Base-by-base conservation (phyloP, 2,329 filamentous ascomycete species). In the Rhexocercosporidium sp. region DNA sequence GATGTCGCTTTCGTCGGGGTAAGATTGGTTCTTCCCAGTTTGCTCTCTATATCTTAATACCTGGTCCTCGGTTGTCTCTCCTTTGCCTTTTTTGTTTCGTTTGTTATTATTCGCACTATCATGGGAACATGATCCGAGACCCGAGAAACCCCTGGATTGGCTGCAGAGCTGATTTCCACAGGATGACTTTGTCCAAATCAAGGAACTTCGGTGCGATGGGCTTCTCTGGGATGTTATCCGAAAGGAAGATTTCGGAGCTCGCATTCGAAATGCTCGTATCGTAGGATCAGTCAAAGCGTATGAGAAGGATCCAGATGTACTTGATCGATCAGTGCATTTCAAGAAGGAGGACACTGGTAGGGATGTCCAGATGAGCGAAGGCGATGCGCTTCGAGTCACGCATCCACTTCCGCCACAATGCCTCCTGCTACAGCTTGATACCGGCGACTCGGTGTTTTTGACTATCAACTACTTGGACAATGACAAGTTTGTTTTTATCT, bases 1-100 rank as follows among this genome's bases (percentile, higher is more conserved):
- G 94, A 98, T 80, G 88, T 97, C 70, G 90, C 94, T 44, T 93
- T 97, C 73, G 85, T 99, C 66, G 92, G 94, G 63, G 89, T 91
- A 83, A 80, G 88, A 84, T 34, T n/a, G 62, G 29, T 61, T 66
- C 69, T 66, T 66, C 66, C 54, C 70, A 69, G 29, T 57, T 51
- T 66, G 20, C 46, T 47, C 34, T 64, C 20, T n/a, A 29, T 22
- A 20, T 49, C 41, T 14, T 25, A 46, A 12, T 41, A 53, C 12
- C 25, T 51, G 18, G 59, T 20, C 3, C n/a, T 34, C 4, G 22
- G 64, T 9, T 34, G 18, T 20, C 20, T 51, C 9, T 39, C 60
- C 11, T 41, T 62, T 22, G 29, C 53, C 16, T 61, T 54, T n/a
- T 29, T 29, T 22, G 3, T 46, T n/a, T 29, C 11, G n/a, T 18